Percentiles rank a stretch among this genome's conserved stretches.
These are phyloP conservation scores for Phyllostachys edulis DNA, from an alignment of 176 grass and related monocot species.

Conservation along the genomic window DNA sequence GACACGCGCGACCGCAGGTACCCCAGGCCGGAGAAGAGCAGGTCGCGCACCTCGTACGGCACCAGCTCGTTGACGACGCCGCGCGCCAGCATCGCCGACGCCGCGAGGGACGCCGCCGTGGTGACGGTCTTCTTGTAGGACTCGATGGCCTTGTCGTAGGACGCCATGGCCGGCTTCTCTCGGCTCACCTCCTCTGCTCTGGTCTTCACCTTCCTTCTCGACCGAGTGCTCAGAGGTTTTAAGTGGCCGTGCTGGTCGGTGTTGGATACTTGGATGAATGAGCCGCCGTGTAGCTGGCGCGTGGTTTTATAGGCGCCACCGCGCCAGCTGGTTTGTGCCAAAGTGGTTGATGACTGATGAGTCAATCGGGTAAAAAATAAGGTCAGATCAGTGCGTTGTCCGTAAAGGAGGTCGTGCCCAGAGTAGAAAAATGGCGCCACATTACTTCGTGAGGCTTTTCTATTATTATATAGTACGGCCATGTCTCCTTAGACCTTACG, in stretches of 20 bases:
- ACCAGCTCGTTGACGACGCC: constrained; percentile 70
- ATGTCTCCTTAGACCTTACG: not conserved
- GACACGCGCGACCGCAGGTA: constrained; percentile 57
- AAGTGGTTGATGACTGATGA: constrained; percentile 21
- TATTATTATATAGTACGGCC: constrained; percentile 13
- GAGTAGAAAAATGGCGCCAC: constrained; percentile 22
- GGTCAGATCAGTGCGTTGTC: constrained; percentile 35
- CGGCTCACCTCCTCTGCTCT: not conserved
- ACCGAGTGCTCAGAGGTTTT: not conserved
- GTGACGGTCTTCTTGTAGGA: constrained; percentile 72
- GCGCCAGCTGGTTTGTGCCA: not conserved
- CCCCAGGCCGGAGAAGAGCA: constrained; percentile 54
- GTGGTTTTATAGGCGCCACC: constrained; percentile 43
- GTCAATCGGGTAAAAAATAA: not conserved
- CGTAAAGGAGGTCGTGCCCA: not conserved
- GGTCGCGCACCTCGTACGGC: constrained; percentile 60
- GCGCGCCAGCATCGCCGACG: constrained; percentile 75
- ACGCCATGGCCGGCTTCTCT: constrained; percentile 38
- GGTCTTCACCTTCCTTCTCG: not conserved
- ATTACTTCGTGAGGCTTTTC: not conserved
- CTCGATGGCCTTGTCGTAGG: constrained; percentile 59
- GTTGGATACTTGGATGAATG: constrained; percentile 15
- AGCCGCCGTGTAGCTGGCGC: not conserved
- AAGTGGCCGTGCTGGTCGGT: constrained; percentile 5
- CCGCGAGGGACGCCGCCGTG: constrained; percentile 61